A percentile compares a stretch with the other conserved stretches of the same genome.
Conservation (phyloP, 176 grass and related monocot genomes). For the Oryza brachyantha region DNA sequence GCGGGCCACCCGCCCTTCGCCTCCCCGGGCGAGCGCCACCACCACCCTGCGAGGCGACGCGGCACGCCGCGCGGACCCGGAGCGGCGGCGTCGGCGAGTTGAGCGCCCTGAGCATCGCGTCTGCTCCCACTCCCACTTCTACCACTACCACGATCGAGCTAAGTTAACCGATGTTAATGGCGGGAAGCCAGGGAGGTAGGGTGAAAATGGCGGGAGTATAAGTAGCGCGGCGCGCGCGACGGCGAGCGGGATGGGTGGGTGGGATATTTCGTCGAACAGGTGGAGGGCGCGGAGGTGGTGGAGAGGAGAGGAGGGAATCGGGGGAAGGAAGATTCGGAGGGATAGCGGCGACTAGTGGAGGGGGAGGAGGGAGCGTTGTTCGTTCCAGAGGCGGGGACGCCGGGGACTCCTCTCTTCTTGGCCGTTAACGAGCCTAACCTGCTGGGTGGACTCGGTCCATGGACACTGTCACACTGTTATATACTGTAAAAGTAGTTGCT, state of each 20-base stretch:
- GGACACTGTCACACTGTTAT: too few species aligned
- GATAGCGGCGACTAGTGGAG: conserved; percentile 22
- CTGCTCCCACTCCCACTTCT: background rate
- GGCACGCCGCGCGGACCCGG: conserved; percentile 51
- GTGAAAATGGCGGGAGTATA: conserved; percentile 29
- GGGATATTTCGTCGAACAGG: conserved; percentile 76
- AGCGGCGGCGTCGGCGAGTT: conserved; percentile 49
- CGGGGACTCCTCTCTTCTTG: conserved; percentile 43
- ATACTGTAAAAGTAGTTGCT: background rate
- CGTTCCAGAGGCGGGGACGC: conserved; percentile 27
- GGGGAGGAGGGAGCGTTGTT: background rate
- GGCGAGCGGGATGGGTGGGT: background rate
- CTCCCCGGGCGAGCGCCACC: background rate
- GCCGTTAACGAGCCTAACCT: background rate
- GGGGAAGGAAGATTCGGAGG: conserved; percentile 73
- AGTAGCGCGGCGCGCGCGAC: conserved; percentile 1
- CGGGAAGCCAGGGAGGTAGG: background rate
- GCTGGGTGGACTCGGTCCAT: background rate
- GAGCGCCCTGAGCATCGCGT: conserved; percentile 59
- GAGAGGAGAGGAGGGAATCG: conserved; percentile 31
- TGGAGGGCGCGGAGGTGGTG: conserved; percentile 19
- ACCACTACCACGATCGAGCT: background rate
- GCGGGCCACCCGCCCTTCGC: conserved; percentile 21
- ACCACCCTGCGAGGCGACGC: conserved; percentile 35
- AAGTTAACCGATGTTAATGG: background rate